Evolutionary conservation across 1,284 basidiomycete genomes (phyloP).

Genomic region (Stygiomarasmius scandens): DNA sequence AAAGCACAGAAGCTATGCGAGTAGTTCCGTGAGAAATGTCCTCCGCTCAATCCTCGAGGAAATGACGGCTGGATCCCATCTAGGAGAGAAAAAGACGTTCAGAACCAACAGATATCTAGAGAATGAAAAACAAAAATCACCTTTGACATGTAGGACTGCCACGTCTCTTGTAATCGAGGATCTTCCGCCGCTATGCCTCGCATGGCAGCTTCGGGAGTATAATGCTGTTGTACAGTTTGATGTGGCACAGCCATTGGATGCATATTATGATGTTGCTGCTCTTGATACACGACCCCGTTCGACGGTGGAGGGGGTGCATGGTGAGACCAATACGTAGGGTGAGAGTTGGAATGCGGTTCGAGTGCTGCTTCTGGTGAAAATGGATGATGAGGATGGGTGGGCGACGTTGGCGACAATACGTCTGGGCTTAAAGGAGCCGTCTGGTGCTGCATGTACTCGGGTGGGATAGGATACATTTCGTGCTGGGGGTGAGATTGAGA

Average conservation of each 20-base stretch:
- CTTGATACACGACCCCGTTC: constrained; percentile 1
- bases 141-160: constrained; percentile 58
- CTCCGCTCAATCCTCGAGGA: too few relatives aligned
- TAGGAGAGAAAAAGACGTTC: neutral
- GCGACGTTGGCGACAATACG: constrained; percentile 15
- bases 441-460: constrained; percentile 20
- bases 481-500: constrained; percentile 12
- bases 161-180: constrained; percentile 56
- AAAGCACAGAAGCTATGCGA: too few relatives aligned
- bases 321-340: constrained; percentile 10
- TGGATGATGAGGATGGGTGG: constrained; percentile 15
- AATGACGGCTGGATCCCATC: neutral
- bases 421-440: constrained; percentile 8
- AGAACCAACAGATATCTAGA: neutral
- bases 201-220: constrained; percentile 43
- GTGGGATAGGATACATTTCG: constrained; percentile 25
- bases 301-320: neutral
- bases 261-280: neutral
- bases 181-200: constrained; percentile 52
- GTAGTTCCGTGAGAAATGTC: too few relatives aligned
- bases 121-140: constrained; percentile 27
- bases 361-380: constrained; percentile 12
- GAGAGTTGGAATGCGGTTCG: constrained; percentile 11
- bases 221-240: constrained; percentile 25
- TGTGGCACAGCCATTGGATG: constrained; percentile 3